A percentile compares a stretch with the other conserved stretches of the same genome.
Evolutionary conservation across 768 basidiomycete species (phyloP).

Genomic region (Rhizopogon vesiculosus): DNA sequence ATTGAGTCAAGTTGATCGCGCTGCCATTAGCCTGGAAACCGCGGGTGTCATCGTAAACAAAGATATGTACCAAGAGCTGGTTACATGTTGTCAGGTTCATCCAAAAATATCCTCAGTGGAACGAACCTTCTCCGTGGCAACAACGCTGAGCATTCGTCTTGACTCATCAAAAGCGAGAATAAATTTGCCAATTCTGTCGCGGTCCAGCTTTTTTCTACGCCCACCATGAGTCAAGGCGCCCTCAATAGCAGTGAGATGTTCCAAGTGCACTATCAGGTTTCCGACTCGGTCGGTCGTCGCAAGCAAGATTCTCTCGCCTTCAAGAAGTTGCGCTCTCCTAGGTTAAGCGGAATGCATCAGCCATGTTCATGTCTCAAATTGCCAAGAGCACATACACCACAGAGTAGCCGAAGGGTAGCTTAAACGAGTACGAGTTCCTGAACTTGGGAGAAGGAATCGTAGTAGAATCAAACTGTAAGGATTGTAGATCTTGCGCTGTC

Average conservation of each 20-base stretch:
- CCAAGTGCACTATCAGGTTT: conserved; percentile 35
- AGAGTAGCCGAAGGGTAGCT: conserved; percentile 13
- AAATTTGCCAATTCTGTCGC: conserved; percentile 43
- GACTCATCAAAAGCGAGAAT: conserved; percentile 48
- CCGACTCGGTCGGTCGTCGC: conserved; percentile 32
- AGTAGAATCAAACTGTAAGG: conserved; percentile 19
- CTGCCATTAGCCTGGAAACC: conserved; percentile 38
- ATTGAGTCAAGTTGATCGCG: conserved; percentile 34
- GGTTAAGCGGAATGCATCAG: not conserved
- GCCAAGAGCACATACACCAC: conserved; percentile 2
- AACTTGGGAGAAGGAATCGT: conserved; percentile 21
- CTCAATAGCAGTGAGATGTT: conserved; percentile 26
- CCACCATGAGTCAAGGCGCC: conserved; percentile 21
- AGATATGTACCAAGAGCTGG: conserved; percentile 39
- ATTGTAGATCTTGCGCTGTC: conserved; percentile 22
- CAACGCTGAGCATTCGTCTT: conserved; percentile 43
- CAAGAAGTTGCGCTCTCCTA: conserved; percentile 37
- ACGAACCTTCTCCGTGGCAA: conserved; percentile 37
- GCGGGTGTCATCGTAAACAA: conserved; percentile 42
- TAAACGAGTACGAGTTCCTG: conserved; percentile 10
- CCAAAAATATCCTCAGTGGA: not conserved
- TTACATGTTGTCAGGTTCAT: not conserved
- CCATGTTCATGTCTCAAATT: not conserved
- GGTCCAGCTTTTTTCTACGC: conserved; percentile 30
- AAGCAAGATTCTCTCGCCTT: conserved; percentile 36